Evolutionary conservation across 2,329 filamentous ascomycete genomes (phyloP).

Genomic region (Sporothrix phasma): DNA sequence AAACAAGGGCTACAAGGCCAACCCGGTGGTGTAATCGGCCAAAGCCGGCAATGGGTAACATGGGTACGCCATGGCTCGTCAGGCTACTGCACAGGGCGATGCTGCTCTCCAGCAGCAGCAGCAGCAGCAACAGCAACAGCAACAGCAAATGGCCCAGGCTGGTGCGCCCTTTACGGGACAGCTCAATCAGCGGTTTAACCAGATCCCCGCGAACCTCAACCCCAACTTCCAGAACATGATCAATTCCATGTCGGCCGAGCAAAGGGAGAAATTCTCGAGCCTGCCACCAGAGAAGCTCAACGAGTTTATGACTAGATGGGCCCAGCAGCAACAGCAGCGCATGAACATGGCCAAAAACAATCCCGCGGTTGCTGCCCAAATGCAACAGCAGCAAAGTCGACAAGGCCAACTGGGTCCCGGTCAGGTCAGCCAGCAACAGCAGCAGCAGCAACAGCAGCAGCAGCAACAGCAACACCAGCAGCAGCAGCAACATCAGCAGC

Average conservation of each 20-base stretch:
- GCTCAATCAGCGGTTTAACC: conserved; percentile 45
- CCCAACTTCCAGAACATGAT: conserved; percentile 25
- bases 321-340: conserved; percentile 21
- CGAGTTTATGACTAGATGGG: conserved; percentile 42
- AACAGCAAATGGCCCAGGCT: conserved; percentile 32
- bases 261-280: conserved; percentile 33
- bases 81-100: conserved; percentile 35
- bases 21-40: conserved; percentile 40
- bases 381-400: conserved; percentile 11
- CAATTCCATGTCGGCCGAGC: conserved; percentile 36
- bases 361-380: conserved; percentile 20
- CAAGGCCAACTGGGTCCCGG: conserved; percentile 18
- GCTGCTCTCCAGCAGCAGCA: conserved; percentile 22
- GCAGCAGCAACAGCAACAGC: conserved; percentile 17
- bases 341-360: conserved; percentile 15
- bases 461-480: not conserved
- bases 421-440: conserved; percentile 15
- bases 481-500: conserved; percentile 4
- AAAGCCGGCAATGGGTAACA: conserved; percentile 51
- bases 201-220: conserved; percentile 33
- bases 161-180: conserved; percentile 41
- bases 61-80: conserved; percentile 45
- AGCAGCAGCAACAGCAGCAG: not conserved
- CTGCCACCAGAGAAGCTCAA: conserved; percentile 41
- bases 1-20: conserved; percentile 49